Conservation (phyloP, 768 basidiomycete genomes). For the Boletus pseudopeckii region DNA sequence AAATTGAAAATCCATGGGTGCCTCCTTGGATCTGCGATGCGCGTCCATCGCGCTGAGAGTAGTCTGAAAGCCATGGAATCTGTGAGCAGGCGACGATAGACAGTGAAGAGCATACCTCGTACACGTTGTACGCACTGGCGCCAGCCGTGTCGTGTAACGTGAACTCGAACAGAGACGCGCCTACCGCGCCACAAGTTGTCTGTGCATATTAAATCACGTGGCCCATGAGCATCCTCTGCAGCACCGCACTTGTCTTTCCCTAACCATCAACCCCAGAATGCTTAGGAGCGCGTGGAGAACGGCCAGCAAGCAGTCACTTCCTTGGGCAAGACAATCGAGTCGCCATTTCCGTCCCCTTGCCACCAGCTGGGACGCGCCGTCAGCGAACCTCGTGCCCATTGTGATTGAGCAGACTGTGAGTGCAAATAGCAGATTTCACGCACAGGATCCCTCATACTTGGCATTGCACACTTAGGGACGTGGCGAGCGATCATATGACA, state of each 20-base stretch:
- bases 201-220: slow-evolving; percentile 26
- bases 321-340: slow-evolving; percentile 16
- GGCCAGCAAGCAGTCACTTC: slow-evolving; percentile 14
- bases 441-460: slow-evolving; percentile 13
- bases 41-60: slow-evolving; percentile 20
- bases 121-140: slow-evolving; percentile 5
- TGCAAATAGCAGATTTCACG: slow-evolving; percentile 4
- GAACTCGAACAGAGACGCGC: slow-evolving; percentile 13
- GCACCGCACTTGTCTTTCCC: background rate
- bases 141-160: slow-evolving; percentile 3
- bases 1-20: slow-evolving; percentile 89
- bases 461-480: slow-evolving; percentile 51
- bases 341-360: slow-evolving; percentile 57
- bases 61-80: background rate
- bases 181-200: slow-evolving; percentile 8
- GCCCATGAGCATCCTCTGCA: slow-evolving; percentile 2
- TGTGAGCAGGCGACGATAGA: background rate
- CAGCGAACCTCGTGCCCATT: slow-evolving; percentile 77
- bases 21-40: slow-evolving; percentile 60
- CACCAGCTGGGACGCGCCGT: slow-evolving; percentile 42
- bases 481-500: slow-evolving; percentile 90
- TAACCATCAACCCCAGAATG: slow-evolving; percentile 22
- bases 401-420: slow-evolving; percentile 89
- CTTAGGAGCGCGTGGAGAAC: slow-evolving; percentile 27
- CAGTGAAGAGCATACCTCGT: slow-evolving; percentile 10